Conservation (phyloP, 306 rosid genomes). For the Lathyrus aphaca region DNA sequence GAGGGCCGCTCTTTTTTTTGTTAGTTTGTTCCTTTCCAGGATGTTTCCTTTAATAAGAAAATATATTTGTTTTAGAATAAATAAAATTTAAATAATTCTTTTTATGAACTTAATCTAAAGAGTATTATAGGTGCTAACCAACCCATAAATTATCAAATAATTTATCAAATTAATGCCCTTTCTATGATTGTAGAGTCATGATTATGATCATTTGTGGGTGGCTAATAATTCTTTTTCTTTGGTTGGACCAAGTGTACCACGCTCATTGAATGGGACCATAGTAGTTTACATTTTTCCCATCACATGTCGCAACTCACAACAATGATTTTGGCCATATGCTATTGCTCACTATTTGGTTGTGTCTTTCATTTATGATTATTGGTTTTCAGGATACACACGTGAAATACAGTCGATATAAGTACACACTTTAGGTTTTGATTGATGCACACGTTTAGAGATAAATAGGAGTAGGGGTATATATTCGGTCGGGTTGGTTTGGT, state of each 20-base stretch:
- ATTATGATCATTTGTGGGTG: slow-evolving; percentile 1
- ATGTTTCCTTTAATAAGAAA: neutral
- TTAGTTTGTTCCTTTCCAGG: neutral
- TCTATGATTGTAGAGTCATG: neutral
- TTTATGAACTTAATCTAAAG: no score
- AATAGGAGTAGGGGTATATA: no score
- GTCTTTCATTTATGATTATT: neutral
- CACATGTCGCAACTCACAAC: neutral
- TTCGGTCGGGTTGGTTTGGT: no score
- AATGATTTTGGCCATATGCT: neutral
- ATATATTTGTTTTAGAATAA: neutral
- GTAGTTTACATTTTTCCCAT: neutral
- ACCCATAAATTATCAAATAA: no score
- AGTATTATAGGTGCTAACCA: no score
- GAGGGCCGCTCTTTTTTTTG: slow-evolving; percentile 3
- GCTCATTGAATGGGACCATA: neutral
- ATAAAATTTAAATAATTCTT: no score
- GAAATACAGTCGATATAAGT: neutral
- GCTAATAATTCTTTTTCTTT: neutral
- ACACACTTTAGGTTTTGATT: neutral
- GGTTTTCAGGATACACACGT: neutral
- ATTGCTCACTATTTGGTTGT: neutral
- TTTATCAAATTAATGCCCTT: no score
- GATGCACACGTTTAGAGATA: neutral
- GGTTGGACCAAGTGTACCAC: slow-evolving; percentile 1